Conservation (phyloP, 2,329 filamentous ascomycete genomes). For the Cladosporium oxysporum region DNA sequence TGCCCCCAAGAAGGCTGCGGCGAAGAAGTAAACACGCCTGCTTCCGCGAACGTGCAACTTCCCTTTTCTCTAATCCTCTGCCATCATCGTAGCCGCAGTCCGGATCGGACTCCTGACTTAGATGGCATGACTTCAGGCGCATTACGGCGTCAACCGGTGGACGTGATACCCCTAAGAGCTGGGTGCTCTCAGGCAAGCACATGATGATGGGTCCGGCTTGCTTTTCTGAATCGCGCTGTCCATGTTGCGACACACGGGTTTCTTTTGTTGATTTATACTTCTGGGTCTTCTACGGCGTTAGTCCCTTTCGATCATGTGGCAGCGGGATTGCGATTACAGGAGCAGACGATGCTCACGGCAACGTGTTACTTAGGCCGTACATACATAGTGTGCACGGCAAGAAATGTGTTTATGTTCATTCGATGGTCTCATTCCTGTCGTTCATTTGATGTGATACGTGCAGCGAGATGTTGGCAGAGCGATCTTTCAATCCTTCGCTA, state of each 20-base stretch:
- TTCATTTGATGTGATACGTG: neutral
- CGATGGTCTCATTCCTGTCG: neutral
- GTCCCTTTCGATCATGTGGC: conserved; percentile 16
- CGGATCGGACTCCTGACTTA: neutral
- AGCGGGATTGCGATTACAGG: conserved; percentile 21
- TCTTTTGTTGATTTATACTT: conserved; percentile 5
- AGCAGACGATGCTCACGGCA: conserved; percentile 17
- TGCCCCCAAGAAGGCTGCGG: conserved; percentile 21
- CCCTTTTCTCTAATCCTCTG: conserved; percentile 11
- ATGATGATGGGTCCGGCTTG: conserved; percentile 11
- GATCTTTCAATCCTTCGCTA: neutral
- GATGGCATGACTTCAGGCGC: conserved; percentile 15
- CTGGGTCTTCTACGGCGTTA: conserved; percentile 4
- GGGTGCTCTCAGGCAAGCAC: conserved; percentile 15
- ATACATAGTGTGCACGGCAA: conserved; percentile 17
- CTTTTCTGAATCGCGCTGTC: conserved; percentile 10
- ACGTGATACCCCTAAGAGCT: conserved; percentile 17
- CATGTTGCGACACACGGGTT: conserved; percentile 16
- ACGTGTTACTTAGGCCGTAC: conserved; percentile 18
- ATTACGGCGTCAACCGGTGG: conserved; percentile 16
- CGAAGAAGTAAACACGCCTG: conserved; percentile 20
- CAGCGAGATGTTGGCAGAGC: neutral
- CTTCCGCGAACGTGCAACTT: neutral
- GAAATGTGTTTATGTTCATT: conserved; percentile 20
- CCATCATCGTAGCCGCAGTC: neutral